Conservation (phyloP, 2,329 filamentous ascomycete genomes). For the Zymoseptoria brevis region DNA sequence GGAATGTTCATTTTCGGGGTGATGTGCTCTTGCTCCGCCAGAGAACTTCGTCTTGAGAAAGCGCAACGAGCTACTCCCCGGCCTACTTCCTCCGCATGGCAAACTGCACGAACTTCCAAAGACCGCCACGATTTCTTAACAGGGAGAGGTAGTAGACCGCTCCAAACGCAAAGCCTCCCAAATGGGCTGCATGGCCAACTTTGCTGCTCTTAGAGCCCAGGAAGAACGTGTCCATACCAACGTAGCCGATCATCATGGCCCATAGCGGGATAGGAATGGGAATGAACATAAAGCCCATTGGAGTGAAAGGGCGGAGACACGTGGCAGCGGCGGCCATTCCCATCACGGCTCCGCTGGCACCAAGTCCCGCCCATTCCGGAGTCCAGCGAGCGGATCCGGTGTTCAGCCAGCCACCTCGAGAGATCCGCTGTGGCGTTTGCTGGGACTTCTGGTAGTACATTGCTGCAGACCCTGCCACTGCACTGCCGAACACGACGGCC, state of each 20-base stretch:
- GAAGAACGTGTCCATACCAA: constrained; percentile 33
- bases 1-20: not conserved
- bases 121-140: constrained; percentile 22
- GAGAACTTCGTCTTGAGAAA: not conserved
- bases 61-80: not conserved
- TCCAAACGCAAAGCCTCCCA: constrained; percentile 39
- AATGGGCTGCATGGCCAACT: constrained; percentile 38
- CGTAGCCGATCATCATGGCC: constrained; percentile 30
- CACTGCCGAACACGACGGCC: constrained; percentile 20
- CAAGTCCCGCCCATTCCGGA: constrained; percentile 15
- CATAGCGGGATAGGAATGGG: constrained; percentile 35
- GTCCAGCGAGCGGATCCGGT: not conserved
- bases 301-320: constrained; percentile 30
- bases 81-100: not conserved
- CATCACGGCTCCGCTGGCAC: constrained; percentile 37
- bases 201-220: constrained; percentile 25
- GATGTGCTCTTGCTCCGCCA: not conserved
- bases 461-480: constrained; percentile 17
- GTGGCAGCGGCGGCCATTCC: constrained; percentile 35
- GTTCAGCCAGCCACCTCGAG: not conserved
- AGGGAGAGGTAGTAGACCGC: constrained; percentile 22
- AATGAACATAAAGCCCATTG: constrained; percentile 32
- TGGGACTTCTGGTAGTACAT: constrained; percentile 16
- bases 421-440: not conserved
- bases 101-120: constrained; percentile 2